Percentiles rank a stretch among this genome's conserved stretches.
Evolutionary conservation across 306 rosid species (phyloP).

Genomic region (Geum urbanum): DNA sequence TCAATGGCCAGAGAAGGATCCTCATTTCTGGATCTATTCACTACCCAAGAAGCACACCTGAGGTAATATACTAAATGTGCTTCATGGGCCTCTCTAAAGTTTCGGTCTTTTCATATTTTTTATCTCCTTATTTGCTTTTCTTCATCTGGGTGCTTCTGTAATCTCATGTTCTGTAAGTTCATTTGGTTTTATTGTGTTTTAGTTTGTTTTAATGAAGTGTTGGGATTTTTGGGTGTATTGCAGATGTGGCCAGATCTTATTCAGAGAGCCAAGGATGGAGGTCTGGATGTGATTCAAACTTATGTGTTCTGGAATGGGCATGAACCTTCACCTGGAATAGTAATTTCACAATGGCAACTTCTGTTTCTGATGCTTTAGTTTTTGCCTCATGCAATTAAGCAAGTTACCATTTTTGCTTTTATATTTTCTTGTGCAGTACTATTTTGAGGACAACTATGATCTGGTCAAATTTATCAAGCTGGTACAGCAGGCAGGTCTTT

Average conservation of each 20-base stretch:
- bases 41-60: constrained; percentile 95
- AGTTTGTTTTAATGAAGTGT: neutral
- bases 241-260: constrained; percentile 99
- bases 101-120: constrained; percentile 12
- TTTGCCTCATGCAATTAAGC: neutral
- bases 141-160: constrained; percentile 31
- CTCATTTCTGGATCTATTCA: constrained; percentile 97
- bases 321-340: constrained; percentile 87
- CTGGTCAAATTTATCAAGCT: constrained; percentile 84
- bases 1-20: constrained; percentile 86
- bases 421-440: constrained; percentile 48
- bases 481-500: constrained; percentile 91
- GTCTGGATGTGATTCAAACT: constrained; percentile 94
- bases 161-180: constrained; percentile 13
- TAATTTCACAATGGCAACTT: constrained; percentile 38
- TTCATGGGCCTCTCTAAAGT: constrained; percentile 19
- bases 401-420: constrained; percentile 13
- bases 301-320: constrained; percentile 99
- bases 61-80: constrained; percentile 63
- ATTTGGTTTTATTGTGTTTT: neutral
- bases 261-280: constrained; percentile 96
- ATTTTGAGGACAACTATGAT: constrained; percentile 91
- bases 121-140: constrained; percentile 7
- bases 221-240: constrained; percentile 20
- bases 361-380: constrained; percentile 15